Evolutionary conservation across 2,329 filamentous ascomycete genomes (phyloP).

Genomic region (Sporothrix variecibatus): DNA sequence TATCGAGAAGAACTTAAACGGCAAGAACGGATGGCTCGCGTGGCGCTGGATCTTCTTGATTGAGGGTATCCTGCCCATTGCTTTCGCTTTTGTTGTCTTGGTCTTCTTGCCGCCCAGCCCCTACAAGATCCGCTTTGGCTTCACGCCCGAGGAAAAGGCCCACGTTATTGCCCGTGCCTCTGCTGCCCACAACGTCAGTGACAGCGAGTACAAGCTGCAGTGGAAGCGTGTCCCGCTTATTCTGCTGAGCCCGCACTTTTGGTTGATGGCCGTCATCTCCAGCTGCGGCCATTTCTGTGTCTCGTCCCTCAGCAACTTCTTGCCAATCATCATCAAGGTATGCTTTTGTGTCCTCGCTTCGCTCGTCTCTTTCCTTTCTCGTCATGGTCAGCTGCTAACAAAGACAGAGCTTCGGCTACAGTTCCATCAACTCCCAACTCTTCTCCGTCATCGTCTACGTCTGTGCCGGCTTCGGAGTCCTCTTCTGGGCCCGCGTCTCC

Average conservation of each 20-base stretch:
- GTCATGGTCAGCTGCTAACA: not conserved
- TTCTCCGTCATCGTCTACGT: slow-evolving; percentile 40
- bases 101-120: not conserved
- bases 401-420: slow-evolving; percentile 37
- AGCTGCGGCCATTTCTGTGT: slow-evolving; percentile 40
- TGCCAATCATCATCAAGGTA: slow-evolving; percentile 39
- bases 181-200: not conserved
- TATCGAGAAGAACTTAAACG: slow-evolving; percentile 41
- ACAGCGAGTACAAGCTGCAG: slow-evolving; percentile 14
- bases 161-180: not conserved
- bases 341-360: not conserved
- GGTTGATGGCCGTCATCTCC: slow-evolving; percentile 32
- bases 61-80: slow-evolving; percentile 43
- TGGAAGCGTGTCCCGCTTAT: slow-evolving; percentile 17
- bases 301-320: slow-evolving; percentile 39
- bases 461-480: slow-evolving; percentile 34
- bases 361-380: not conserved
- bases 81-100: not conserved
- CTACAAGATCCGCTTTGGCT: not conserved
- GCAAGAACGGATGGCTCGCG: slow-evolving; percentile 40
- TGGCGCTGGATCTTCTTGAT: slow-evolving; percentile 48
- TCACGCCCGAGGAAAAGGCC: not conserved
- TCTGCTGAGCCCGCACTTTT: slow-evolving; percentile 28
- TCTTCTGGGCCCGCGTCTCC: slow-evolving; percentile 35
- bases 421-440: slow-evolving; percentile 38